phyloP scores from a whole-genome alignment of 768 basidiomycete species.

The Lentinula sp. region DNA sequence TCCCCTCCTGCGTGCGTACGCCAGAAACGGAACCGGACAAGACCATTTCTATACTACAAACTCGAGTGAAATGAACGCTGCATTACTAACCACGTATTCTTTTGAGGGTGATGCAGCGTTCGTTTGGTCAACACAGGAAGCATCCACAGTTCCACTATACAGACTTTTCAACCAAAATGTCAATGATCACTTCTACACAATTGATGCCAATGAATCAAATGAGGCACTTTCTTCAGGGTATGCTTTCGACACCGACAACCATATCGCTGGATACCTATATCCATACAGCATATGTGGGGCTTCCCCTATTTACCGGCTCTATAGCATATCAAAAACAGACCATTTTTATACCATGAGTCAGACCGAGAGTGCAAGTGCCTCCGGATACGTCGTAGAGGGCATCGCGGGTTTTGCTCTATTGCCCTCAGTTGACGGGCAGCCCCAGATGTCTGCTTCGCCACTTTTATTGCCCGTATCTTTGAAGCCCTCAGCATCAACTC shows the following conservation, averaged over 20 bases:
- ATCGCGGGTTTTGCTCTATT: background rate
- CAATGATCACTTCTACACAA: background rate
- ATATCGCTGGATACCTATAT: background rate
- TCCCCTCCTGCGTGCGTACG: background rate
- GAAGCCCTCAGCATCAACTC: background rate
- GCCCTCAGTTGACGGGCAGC: background rate
- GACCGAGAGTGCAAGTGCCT: background rate
- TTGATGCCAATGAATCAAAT: background rate
- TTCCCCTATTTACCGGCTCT: background rate
- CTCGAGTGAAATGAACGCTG: background rate
- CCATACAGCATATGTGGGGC: background rate
- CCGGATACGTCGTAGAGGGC: background rate
- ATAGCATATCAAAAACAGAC: background rate
- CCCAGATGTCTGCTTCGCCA: background rate
- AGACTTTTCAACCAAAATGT: background rate
- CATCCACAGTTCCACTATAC: background rate
- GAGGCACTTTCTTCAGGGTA: background rate
- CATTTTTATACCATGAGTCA: conserved; percentile 1
- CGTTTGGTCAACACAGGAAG: background rate
- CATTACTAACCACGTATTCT: background rate
- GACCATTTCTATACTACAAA: background rate
- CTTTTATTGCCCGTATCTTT: background rate
- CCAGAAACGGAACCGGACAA: background rate
- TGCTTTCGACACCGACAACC: background rate
- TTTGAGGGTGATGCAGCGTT: background rate